These are phyloP conservation scores for Tolypocladium cylindrosporum DNA, from an alignment of 2,329 filamentous ascomycete species.

Conservation along the genomic window DNA sequence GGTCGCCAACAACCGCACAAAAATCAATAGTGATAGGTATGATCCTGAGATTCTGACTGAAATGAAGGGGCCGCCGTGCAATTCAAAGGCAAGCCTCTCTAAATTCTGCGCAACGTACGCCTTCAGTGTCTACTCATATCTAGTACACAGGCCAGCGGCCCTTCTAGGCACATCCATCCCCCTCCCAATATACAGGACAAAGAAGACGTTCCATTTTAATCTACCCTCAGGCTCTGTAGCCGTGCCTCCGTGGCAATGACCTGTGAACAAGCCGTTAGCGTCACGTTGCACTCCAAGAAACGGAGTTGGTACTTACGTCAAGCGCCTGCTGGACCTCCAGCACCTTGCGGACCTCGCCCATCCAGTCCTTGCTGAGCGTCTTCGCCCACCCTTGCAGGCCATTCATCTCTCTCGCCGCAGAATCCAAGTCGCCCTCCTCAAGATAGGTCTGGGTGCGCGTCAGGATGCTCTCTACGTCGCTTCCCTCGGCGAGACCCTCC, in stretches of 20 bases:
- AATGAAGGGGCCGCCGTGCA: background rate
- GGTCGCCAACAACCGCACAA: background rate
- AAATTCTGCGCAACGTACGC: background rate
- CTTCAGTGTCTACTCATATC: conserved; percentile 23
- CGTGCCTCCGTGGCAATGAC: conserved; percentile 85
- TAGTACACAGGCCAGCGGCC: conserved; percentile 22
- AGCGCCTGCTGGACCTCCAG: conserved; percentile 93
- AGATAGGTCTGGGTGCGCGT: conserved; percentile 81
- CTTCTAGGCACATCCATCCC: conserved; percentile 16
- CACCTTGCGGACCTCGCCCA: conserved; percentile 81
- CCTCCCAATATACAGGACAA: conserved; percentile 26
- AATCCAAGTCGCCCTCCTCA: conserved; percentile 88
- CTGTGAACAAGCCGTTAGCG: conserved; percentile 28
- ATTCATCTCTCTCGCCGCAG: conserved; percentile 91
- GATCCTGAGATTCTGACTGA: no score
- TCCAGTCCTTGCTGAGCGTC: conserved; percentile 88
- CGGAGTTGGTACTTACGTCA: conserved; percentile 55
- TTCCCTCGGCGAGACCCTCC: conserved; percentile 68
- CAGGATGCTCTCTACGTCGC: conserved; percentile 90
- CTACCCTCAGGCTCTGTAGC: conserved; percentile 76
- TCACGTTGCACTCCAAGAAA: background rate
- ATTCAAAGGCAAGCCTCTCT: background rate
- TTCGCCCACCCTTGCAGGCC: conserved; percentile 87
- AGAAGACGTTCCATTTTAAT: conserved; percentile 38
- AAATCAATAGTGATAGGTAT: background rate